A percentile compares a stretch with the other conserved stretches of the same genome.
Conservation (phyloP, 192 early-diverging fungal genomes). For the Dissophora ornata region DNA sequence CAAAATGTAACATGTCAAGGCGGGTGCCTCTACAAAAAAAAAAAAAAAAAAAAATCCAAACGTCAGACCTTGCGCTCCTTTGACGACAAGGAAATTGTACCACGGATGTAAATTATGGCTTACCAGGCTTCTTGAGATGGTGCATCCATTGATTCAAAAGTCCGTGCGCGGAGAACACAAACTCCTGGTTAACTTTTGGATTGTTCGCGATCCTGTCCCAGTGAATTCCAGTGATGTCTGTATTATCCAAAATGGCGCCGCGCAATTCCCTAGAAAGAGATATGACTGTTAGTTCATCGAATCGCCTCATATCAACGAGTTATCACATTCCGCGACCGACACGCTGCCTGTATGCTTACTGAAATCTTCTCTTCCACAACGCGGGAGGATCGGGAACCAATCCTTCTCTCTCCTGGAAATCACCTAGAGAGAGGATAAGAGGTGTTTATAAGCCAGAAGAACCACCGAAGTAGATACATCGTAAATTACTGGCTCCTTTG, state of each 20-base stretch:
- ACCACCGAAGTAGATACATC: no score
- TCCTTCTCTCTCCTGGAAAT: slow-evolving; percentile 8
- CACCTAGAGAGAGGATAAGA: background rate
- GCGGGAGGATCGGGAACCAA: slow-evolving; percentile 2
- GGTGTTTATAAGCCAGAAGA: background rate
- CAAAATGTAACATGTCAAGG: slow-evolving; percentile 19
- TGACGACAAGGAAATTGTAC: no score
- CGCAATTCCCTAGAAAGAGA: background rate
- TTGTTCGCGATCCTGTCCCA: slow-evolving; percentile 43
- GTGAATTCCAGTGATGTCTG: slow-evolving; percentile 10
- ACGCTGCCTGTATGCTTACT: slow-evolving; percentile 1
- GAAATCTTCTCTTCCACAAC: background rate
- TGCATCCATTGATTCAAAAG: slow-evolving; percentile 20
- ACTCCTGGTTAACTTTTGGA: slow-evolving; percentile 13
- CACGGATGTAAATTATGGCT: background rate
- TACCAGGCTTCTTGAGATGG: slow-evolving; percentile 6
- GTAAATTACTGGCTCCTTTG: background rate
- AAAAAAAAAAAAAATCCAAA: no score
- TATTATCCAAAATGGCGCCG: background rate
- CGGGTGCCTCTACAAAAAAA: slow-evolving; percentile 2
- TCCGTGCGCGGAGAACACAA: slow-evolving; percentile 16
- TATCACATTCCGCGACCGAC: no score
- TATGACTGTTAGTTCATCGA: no score
- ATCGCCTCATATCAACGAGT: no score
- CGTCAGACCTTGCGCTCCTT: no score